Percentiles rank a stretch among this genome's conserved stretches.
Conservation (phyloP, 176 grass and related monocot genomes). For the bread wheat (Triticum aestivum) region IWGSC_CS_RefSeq_v2.1 NC_057814.1:433352861-433353360, state of each 20-base stretch:
- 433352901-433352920: slow-evolving; percentile 39
- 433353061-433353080: neutral
- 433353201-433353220: no score
- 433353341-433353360: no score
- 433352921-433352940: neutral
- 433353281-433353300: no score
- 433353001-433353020: neutral
- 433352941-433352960: neutral
- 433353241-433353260: neutral
- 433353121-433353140: neutral
- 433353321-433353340: no score
- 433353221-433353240: no score
- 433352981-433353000: slow-evolving; percentile 2
- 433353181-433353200: neutral
- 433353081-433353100: neutral
- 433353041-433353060: neutral
- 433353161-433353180: neutral
- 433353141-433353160: neutral
- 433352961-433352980: neutral
- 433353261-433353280: neutral
- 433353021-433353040: neutral
- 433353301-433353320: no score
- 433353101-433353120: neutral
- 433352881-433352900: slow-evolving; percentile 70
- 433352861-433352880: slow-evolving; percentile 64